These are phyloP conservation scores for Haplosporangium sp. DNA, from an alignment of 371 early-diverging fungal species.

Conservation along the genomic window DNA sequence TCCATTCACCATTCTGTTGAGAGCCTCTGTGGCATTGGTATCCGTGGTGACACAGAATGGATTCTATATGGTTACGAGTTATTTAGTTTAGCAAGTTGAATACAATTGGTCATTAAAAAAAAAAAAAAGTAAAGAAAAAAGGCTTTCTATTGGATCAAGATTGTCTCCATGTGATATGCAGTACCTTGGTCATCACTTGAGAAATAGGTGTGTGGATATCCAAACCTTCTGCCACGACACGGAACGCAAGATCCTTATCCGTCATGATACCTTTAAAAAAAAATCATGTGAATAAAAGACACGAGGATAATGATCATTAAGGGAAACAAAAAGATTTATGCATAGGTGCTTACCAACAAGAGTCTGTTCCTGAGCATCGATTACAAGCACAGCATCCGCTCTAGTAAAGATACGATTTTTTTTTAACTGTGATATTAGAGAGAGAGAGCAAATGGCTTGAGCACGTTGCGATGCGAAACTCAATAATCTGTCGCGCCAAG, in stretches of 20 bases:
- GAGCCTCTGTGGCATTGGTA: constrained; percentile 77
- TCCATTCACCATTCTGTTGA: constrained; percentile 83
- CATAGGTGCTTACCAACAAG: constrained; percentile 38
- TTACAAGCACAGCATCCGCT: constrained; percentile 83
- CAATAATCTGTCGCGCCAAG: neutral
- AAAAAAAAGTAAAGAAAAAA: neutral
- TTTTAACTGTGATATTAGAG: neutral
- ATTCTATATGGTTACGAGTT: constrained; percentile 44
- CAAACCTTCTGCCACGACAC: constrained; percentile 86
- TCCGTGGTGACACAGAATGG: constrained; percentile 75
- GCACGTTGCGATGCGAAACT: constrained; percentile 9
- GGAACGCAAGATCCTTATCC: constrained; percentile 81
- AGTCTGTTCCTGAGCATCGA: constrained; percentile 74
- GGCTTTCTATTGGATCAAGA: neutral
- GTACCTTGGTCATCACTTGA: constrained; percentile 77
- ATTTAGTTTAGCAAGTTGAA: neutral
- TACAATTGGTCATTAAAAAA: neutral
- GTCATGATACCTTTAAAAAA: constrained; percentile 78
- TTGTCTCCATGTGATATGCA: neutral
- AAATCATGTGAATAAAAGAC: neutral
- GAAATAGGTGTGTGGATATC: constrained; percentile 77
- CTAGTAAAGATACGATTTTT: constrained; percentile 59
- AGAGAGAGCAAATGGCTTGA: constrained; percentile 10
- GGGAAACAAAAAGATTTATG: neutral
- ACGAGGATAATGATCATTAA: neutral